phyloP scores from a whole-genome alignment of 2,329 filamentous ascomycete species.

The Talaromyces islandicus region DNA sequence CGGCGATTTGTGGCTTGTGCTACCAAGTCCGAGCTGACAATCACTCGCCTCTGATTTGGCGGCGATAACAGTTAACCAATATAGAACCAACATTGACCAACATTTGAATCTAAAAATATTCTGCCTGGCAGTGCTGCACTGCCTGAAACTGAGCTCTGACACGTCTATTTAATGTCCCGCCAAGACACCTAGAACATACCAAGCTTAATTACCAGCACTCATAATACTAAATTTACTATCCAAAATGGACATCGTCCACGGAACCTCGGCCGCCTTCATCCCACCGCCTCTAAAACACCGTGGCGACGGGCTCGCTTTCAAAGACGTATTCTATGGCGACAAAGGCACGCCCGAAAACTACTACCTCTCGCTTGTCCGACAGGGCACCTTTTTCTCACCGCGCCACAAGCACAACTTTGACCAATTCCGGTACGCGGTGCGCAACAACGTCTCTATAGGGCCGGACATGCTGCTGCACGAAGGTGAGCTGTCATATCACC shows the following conservation, averaged over 20 bases:
- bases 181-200: neutral
- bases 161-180: too few relatives aligned
- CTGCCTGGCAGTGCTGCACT: too few relatives aligned
- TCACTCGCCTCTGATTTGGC: too few relatives aligned
- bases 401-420: slow-evolving; percentile 18
- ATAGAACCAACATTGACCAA: too few relatives aligned
- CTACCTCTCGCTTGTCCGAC: slow-evolving; percentile 11
- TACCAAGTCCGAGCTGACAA: too few relatives aligned
- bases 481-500: slow-evolving; percentile 18
- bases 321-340: slow-evolving; percentile 11
- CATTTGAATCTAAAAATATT: too few relatives aligned
- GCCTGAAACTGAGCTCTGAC: too few relatives aligned
- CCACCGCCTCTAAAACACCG: slow-evolving; percentile 13
- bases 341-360: slow-evolving; percentile 13
- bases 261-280: slow-evolving; percentile 11
- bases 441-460: slow-evolving; percentile 10
- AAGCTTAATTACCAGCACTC: neutral
- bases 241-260: slow-evolving; percentile 14
- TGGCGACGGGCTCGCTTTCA: slow-evolving; percentile 12
- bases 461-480: slow-evolving; percentile 10
- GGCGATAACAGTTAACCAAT: too few relatives aligned
- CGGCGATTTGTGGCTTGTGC: too few relatives aligned
- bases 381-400: slow-evolving; percentile 15
- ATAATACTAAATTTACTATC: neutral
- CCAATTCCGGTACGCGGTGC: slow-evolving; percentile 15